Conservation (phyloP, 208 protist species). For the Leishmania tarentolae region DNA sequence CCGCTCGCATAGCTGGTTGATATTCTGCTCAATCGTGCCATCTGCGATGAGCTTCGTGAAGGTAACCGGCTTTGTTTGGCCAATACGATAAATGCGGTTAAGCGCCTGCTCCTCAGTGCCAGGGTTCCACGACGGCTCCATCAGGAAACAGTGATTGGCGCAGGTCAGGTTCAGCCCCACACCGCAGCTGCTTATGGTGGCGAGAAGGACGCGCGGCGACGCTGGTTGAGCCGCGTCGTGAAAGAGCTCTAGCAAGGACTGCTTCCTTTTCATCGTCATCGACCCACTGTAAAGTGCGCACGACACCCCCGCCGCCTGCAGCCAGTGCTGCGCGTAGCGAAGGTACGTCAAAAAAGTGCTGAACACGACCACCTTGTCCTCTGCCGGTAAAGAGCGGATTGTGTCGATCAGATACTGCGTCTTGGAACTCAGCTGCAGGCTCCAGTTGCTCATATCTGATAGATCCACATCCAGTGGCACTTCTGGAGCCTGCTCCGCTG, state of each 20-base stretch:
- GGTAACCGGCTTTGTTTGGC: conserved; percentile 91
- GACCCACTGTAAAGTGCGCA: conserved; percentile 55
- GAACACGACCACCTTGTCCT: conserved; percentile 94
- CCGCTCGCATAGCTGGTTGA: conserved; percentile 91
- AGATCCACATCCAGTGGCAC: conserved; percentile 31
- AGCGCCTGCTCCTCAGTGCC: conserved; percentile 90
- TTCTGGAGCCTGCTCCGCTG: not conserved
- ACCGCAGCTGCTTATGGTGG: conserved; percentile 89
- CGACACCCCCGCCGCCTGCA: conserved; percentile 45
- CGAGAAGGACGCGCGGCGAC: conserved; percentile 75
- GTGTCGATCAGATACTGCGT: conserved; percentile 51
- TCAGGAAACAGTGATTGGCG: conserved; percentile 93
- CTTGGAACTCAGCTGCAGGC: conserved; percentile 63
- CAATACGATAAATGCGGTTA: conserved; percentile 90
- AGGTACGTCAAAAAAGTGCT: conserved; percentile 95
- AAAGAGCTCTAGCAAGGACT: conserved; percentile 65
- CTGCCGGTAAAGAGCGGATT: conserved; percentile 34
- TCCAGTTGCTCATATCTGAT: conserved; percentile 41
- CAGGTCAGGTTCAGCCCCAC: conserved; percentile 94
- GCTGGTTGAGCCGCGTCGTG: conserved; percentile 6
- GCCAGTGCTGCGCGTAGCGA: conserved; percentile 73
- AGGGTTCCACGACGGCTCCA: conserved; percentile 94
- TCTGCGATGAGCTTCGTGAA: conserved; percentile 94
- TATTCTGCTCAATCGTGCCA: conserved; percentile 95
- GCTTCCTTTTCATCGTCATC: conserved; percentile 49